Percentiles rank a stretch among this genome's conserved stretches.
phyloP scores from a whole-genome alignment of 345 rosid species.

The Psidium guajava region DNA sequence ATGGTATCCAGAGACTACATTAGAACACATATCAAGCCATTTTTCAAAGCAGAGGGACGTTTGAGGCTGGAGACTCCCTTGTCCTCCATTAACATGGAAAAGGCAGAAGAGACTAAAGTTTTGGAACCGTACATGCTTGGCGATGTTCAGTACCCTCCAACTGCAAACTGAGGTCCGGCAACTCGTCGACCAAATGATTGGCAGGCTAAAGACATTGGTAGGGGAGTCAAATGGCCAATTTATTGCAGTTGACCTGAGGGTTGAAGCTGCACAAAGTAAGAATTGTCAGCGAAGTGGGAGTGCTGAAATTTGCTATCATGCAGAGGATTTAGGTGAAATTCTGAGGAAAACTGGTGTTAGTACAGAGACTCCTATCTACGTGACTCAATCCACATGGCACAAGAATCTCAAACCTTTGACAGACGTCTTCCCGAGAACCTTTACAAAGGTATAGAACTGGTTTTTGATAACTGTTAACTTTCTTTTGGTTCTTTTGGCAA shows the following conservation, averaged over 20 bases:
- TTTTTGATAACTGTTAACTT: background rate
- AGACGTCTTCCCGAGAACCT: conserved; percentile 28
- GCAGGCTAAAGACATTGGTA: conserved; percentile 9
- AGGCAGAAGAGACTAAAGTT: background rate
- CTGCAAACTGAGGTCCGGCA: conserved; percentile 18
- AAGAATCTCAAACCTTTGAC: conserved; percentile 18
- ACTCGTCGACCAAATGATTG: conserved; percentile 17
- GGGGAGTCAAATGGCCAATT: conserved; percentile 15
- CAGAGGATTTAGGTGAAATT: conserved; percentile 20
- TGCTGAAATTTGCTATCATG: conserved; percentile 8
- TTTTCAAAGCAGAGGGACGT: conserved; percentile 8
- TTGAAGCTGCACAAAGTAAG: conserved; percentile 10
- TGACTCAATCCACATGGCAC: conserved; percentile 24
- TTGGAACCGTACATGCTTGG: conserved; percentile 21
- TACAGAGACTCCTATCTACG: conserved; percentile 20
- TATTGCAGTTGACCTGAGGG: conserved; percentile 27
- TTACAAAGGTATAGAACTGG: conserved; percentile 16
- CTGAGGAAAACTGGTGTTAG: conserved; percentile 21
- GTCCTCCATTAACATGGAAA: conserved; percentile 19
- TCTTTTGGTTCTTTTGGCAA: background rate
- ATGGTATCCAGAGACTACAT: conserved; percentile 19
- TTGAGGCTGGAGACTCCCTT: conserved; percentile 21
- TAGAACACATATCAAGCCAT: conserved; percentile 13
- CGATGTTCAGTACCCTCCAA: conserved; percentile 18
- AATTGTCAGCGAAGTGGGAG: conserved; percentile 10